Percentiles rank a stretch among this genome's conserved stretches.
Evolutionary conservation across 1,284 basidiomycete species (phyloP).

Genomic region (Leccinum solheimii): DNA sequence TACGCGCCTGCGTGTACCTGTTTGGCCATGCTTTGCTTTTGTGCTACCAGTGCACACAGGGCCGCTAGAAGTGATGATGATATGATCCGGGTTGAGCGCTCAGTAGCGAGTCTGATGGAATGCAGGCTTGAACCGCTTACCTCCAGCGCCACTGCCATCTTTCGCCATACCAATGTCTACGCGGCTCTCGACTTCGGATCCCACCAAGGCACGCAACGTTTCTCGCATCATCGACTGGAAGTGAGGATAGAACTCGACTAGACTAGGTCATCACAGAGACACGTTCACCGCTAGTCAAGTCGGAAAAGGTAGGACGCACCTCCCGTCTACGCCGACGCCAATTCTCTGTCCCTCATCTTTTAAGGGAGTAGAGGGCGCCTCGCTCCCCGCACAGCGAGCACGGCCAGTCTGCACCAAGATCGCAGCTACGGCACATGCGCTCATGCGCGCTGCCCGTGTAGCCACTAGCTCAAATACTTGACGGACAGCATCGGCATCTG

Average conservation of each 20-base stretch:
- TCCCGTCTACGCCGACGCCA: slow-evolving; percentile 87
- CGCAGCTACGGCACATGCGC: slow-evolving; percentile 86
- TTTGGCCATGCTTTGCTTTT: slow-evolving; percentile 26
- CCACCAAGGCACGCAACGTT: slow-evolving; percentile 75
- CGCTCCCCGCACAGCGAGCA: slow-evolving; percentile 44
- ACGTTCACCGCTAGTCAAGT: neutral
- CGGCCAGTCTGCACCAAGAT: slow-evolving; percentile 81
- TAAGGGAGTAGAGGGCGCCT: slow-evolving; percentile 34
- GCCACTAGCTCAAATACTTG: slow-evolving; percentile 81
- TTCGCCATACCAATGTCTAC: slow-evolving; percentile 92
- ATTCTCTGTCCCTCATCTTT: slow-evolving; percentile 54
- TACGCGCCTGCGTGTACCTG: slow-evolving; percentile 3
- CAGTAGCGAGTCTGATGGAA: neutral
- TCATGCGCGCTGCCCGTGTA: slow-evolving; percentile 79
- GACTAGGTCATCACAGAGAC: slow-evolving; percentile 45
- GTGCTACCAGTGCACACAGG: slow-evolving; percentile 59
- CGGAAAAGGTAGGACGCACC: slow-evolving; percentile 41
- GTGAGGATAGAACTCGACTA: slow-evolving; percentile 89
- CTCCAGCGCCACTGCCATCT: slow-evolving; percentile 96
- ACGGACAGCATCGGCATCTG: slow-evolving; percentile 79
- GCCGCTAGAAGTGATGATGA: slow-evolving; percentile 52
- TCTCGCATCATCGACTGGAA: slow-evolving; percentile 77
- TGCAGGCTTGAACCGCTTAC: slow-evolving; percentile 46
- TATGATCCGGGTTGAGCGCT: slow-evolving; percentile 5
- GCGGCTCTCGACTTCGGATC: slow-evolving; percentile 74